Conservation (phyloP, 129 eudicot genomes). For the Chrysanthemum makinoi region DNA sequence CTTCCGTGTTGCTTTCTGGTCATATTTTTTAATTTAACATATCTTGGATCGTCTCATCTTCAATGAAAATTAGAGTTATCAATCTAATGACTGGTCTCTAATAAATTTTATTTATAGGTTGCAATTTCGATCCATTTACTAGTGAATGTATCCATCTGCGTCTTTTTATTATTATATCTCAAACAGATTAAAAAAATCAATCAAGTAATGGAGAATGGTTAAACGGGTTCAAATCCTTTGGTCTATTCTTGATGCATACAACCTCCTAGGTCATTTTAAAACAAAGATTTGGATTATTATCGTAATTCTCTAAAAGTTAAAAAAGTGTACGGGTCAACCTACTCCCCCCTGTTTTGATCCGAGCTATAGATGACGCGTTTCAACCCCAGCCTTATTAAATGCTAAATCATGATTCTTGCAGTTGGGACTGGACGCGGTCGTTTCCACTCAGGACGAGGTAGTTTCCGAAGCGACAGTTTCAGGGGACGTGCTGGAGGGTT, state of each 20-base stretch:
- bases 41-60: background rate
- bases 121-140: background rate
- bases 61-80: too few species aligned
- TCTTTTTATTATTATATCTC: too few species aligned
- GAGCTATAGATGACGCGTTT: background rate
- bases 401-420: slow-evolving; percentile 28
- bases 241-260: background rate
- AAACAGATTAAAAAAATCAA: too few species aligned
- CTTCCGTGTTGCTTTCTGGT: background rate
- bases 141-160: too few species aligned
- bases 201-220: background rate
- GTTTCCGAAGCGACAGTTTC: slow-evolving; percentile 58
- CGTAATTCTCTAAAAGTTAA: background rate
- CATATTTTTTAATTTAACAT: slow-evolving; percentile 1
- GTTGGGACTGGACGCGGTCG: slow-evolving; percentile 56
- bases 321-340: background rate
- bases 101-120: background rate
- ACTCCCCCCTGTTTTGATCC: background rate
- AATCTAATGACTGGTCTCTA: background rate
- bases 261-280: background rate
- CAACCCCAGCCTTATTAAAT: background rate
- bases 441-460: slow-evolving; percentile 49
- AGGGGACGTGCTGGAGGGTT: slow-evolving; percentile 70
- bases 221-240: background rate
- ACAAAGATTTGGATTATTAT: background rate